Evolutionary conservation across 192 early-diverging fungal species (phyloP), one percentile per base, ranked within the genome.

Genomic region (Rhizophagus sp.): DNA sequence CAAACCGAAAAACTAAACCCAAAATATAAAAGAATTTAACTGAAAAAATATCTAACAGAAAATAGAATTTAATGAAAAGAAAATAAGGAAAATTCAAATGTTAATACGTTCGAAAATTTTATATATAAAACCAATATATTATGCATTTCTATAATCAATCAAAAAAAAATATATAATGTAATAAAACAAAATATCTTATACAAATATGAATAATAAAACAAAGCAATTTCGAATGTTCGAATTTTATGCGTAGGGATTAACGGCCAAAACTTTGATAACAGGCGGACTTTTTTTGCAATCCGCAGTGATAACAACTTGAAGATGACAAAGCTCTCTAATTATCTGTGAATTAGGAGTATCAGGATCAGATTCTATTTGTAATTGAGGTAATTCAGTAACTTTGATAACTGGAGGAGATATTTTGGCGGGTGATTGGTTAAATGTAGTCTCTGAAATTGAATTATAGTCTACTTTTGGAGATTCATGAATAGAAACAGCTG

Each of bases 231-330:
- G 4, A 57, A 57, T 57, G 15, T 13, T 19, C 13, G 50, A 65
- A 3, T 65, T 65, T 75, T 81, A 83, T 17, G 81, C 80, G 79
- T 79, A 88, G 61, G 89, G 89, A 70, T 90, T 90, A 52, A 84
- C 84, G 25, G 88, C 88, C 39, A 88, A 67, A 34, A 90, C 82
- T 74, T 87, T 89, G 73, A 90, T 87, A 34, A 88, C 79, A 81
- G 89, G 88, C 3, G 88, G 89, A 2, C 87, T 88, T 25, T 86
- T 81, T 2, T 86, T 84, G 30, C 85, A 87, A 69, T 90, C 86
- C 11, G 86, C 84, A 2, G 82, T 85, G 67, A 90, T 82, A 73
- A 86, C 79, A 3, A 90, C 88, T 25, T 82, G 75, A 25, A 90
- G 67, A 50, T 82, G 84, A 15, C 83, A 82, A 68, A 89, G 83